Conservation (phyloP, 2,329 filamentous ascomycete species). For the Colletotrichum tofieldiae region DNA sequence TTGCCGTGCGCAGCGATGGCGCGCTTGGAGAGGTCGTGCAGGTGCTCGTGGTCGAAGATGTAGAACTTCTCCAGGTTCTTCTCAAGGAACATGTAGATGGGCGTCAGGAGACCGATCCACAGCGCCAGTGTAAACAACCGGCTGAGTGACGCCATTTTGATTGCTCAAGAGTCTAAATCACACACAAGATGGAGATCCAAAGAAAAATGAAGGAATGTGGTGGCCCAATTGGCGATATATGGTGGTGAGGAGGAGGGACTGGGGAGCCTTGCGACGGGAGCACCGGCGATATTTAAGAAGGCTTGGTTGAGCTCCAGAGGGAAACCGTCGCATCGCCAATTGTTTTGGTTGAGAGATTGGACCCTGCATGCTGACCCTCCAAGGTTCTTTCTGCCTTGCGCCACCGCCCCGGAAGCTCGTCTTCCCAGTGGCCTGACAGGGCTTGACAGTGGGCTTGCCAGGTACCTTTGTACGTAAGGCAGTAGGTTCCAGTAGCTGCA, state of each 20-base stretch:
- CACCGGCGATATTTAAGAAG: conserved; percentile 21
- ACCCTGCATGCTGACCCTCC: conserved; percentile 37
- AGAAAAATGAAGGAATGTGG: conserved; percentile 27
- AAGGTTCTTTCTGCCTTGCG: conserved; percentile 40
- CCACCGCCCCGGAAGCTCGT: conserved; percentile 38
- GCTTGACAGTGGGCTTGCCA: neutral
- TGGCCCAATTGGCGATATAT: conserved; percentile 10
- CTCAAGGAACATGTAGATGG: conserved; percentile 70
- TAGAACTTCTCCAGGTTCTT: conserved; percentile 77
- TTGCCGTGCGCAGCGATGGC: conserved; percentile 81
- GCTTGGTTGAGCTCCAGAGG: conserved; percentile 28
- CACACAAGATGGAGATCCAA: conserved; percentile 1
- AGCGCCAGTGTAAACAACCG: conserved; percentile 67
- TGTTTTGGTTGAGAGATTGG: conserved; percentile 42
- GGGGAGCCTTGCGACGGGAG: conserved; percentile 8
- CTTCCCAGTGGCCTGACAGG: conserved; percentile 39
- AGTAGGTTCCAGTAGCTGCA: conserved; percentile 1
- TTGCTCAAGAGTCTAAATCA: conserved; percentile 5
- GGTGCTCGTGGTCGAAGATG: conserved; percentile 79
- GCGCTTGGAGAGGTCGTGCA: conserved; percentile 78
- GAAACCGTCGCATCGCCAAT: conserved; percentile 29
- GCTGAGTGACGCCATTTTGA: conserved; percentile 45
- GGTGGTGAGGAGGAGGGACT: neutral
- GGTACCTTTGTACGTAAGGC: neutral
- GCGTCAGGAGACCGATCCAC: conserved; percentile 68